A percentile compares a stretch with the other conserved stretches of the same genome.
Evolutionary conservation across 1,284 basidiomycete species (phyloP).

Genomic region (Boletus subluridellus): DNA sequence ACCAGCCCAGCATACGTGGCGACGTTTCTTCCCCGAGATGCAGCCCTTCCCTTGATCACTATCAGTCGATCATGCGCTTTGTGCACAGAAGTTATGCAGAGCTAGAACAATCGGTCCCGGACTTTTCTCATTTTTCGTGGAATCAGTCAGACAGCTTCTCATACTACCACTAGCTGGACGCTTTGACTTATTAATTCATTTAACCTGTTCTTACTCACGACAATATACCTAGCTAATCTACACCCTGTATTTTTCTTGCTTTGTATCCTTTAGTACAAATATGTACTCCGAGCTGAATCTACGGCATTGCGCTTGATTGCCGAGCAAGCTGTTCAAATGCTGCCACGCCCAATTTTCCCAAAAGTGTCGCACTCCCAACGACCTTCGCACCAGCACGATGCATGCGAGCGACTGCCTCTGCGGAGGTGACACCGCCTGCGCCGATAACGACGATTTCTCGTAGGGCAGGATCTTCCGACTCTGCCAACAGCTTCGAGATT

Average conservation of each 20-base stretch:
- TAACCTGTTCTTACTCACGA: conserved; percentile 13
- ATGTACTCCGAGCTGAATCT: conserved; percentile 2
- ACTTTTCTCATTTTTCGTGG: conserved; percentile 25
- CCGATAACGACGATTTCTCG: conserved; percentile 61
- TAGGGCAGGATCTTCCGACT: conserved; percentile 42
- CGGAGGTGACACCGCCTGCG: conserved; percentile 70
- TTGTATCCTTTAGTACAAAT: conserved; percentile 16
- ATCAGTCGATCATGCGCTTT: conserved; percentile 15
- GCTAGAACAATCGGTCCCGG: conserved; percentile 7
- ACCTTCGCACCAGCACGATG: conserved; percentile 62
- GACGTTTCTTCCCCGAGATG: neutral
- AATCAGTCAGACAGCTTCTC: conserved; percentile 21
- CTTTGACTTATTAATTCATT: conserved; percentile 32
- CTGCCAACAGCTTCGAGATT: conserved; percentile 51
- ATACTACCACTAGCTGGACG: conserved; percentile 21
- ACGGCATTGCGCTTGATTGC: conserved; percentile 3
- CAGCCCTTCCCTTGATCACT: conserved; percentile 1
- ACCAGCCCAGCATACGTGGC: neutral
- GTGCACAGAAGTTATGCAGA: conserved; percentile 1
- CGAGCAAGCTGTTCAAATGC: conserved; percentile 55
- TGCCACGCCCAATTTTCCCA: conserved; percentile 62
- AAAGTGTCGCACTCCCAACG: conserved; percentile 70
- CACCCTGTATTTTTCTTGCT: conserved; percentile 22
- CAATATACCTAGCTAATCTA: conserved; percentile 19
- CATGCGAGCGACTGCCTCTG: conserved; percentile 61